Percentiles rank a stretch among this genome's conserved stretches.
Evolutionary conservation across 768 basidiomycete species (phyloP).

Genomic region (Leccinum ochraceum): DNA sequence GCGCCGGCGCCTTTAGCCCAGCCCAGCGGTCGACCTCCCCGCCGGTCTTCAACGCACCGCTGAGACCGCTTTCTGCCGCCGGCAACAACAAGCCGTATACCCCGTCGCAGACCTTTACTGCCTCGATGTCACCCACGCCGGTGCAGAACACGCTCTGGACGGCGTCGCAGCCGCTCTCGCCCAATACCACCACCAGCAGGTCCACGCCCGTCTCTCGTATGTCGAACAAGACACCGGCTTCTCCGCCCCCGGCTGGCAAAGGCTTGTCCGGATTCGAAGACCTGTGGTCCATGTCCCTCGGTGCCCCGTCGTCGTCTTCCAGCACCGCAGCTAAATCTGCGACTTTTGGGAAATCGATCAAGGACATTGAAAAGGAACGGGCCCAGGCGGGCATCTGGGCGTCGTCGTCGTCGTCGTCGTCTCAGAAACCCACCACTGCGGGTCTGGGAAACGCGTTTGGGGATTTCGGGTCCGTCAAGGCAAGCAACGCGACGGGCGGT

Average conservation of each 20-base stretch:
- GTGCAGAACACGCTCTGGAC: conserved; percentile 26
- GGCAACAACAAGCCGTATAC: conserved; percentile 21
- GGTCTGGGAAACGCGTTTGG: conserved; percentile 33
- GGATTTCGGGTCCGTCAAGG: conserved; percentile 32
- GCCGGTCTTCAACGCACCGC: conserved; percentile 26
- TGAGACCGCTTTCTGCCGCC: conserved; percentile 29
- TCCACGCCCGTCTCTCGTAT: conserved; percentile 16
- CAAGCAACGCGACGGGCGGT: conserved; percentile 24
- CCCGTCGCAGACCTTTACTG: conserved; percentile 17
- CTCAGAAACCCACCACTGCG: conserved; percentile 26
- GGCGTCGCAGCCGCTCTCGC: conserved; percentile 32
- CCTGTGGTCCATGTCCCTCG: conserved; percentile 82
- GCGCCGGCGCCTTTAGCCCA: background rate
- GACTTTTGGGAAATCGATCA: conserved; percentile 69
- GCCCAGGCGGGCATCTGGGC: conserved; percentile 80
- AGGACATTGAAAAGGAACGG: conserved; percentile 89
- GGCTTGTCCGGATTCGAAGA: conserved; percentile 77
- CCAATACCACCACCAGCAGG: background rate
- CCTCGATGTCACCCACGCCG: conserved; percentile 20
- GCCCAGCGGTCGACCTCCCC: conserved; percentile 21
- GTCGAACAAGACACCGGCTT: conserved; percentile 18
- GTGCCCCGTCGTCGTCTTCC: conserved; percentile 35
- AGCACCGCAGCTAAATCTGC: conserved; percentile 37
- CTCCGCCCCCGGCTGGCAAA: conserved; percentile 33
- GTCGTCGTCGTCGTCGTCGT: conserved; percentile 48